A percentile compares a stretch with the other conserved stretches of the same genome.
Evolutionary conservation across 192 early-diverging fungal species (phyloP).

Genomic region (Funneliformis mosseae): DNA sequence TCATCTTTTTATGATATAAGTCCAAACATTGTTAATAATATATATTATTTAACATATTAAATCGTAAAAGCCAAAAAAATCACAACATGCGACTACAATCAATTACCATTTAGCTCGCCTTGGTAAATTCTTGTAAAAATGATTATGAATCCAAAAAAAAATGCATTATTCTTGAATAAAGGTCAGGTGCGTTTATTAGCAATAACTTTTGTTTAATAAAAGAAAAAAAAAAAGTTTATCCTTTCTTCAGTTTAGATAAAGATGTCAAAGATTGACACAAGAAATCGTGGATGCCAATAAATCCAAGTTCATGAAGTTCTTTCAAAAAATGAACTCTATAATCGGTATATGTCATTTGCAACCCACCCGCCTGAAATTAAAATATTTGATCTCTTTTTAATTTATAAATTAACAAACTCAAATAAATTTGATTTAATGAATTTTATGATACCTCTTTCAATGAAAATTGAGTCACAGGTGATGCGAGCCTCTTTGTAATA

Average conservation of each 20-base stretch:
- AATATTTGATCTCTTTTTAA: not conserved
- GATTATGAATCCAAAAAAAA: not conserved
- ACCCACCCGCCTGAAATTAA: constrained; percentile 11
- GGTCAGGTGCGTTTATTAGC: too few species aligned
- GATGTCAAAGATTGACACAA: constrained; percentile 14
- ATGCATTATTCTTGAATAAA: too few species aligned
- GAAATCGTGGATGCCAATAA: constrained; percentile 10
- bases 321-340: constrained; percentile 22
- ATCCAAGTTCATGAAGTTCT: not conserved
- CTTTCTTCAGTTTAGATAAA: constrained; percentile 19
- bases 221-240: too few species aligned
- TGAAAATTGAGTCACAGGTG: not conserved
- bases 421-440: not conserved
- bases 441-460: constrained; percentile 5
- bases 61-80: not conserved
- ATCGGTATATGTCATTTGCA: constrained; percentile 7
- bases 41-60: not conserved
- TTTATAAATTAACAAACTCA: not conserved
- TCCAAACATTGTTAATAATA: not conserved
- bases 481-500: not conserved
- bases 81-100: constrained; percentile 14
- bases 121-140: constrained; percentile 18
- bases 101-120: constrained; percentile 29
- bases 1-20: too few species aligned
- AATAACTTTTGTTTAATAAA: too few species aligned